Conservation (phyloP, 2,329 filamentous ascomycete species). For the Arthrobotrys pseudoclavata region DNA sequence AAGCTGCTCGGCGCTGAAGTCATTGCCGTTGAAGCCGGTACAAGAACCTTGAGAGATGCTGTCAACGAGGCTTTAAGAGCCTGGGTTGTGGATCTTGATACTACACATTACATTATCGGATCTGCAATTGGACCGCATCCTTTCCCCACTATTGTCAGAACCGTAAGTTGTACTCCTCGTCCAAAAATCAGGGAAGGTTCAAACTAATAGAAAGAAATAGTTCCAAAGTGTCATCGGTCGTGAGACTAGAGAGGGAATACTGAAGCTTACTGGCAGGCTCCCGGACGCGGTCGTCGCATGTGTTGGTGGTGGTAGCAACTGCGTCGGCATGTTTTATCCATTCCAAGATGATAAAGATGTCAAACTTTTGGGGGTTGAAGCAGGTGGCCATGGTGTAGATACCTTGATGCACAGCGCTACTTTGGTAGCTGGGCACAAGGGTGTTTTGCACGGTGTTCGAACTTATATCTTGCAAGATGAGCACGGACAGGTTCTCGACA, state of each 20-base stretch:
- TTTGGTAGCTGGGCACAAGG: slow-evolving; percentile 85
- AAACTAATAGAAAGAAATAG: slow-evolving; percentile 37
- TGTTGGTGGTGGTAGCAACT: slow-evolving; percentile 95
- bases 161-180: slow-evolving; percentile 65
- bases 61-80: slow-evolving; percentile 77
- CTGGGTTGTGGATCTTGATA: slow-evolving; percentile 93
- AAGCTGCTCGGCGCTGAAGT: slow-evolving; percentile 94
- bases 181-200: background rate
- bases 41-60: slow-evolving; percentile 70
- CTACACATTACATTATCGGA: slow-evolving; percentile 98
- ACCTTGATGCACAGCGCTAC: slow-evolving; percentile 89
- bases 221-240: slow-evolving; percentile 97
- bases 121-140: slow-evolving; percentile 97
- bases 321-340: slow-evolving; percentile 97
- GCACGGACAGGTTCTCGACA: slow-evolving; percentile 93
- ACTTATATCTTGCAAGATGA: slow-evolving; percentile 95
- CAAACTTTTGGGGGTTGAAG: slow-evolving; percentile 92
- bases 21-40: slow-evolving; percentile 91
- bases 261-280: slow-evolving; percentile 84
- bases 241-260: slow-evolving; percentile 94
- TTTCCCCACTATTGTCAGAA: slow-evolving; percentile 96
- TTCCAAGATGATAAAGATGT: slow-evolving; percentile 88
- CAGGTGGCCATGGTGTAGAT: slow-evolving; percentile 91
- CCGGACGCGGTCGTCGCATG: slow-evolving; percentile 97
- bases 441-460: slow-evolving; percentile 93